Evolutionary conservation across 768 basidiomycete species (phyloP).

Genomic region (Rhodosporidiobolus sp.): DNA sequence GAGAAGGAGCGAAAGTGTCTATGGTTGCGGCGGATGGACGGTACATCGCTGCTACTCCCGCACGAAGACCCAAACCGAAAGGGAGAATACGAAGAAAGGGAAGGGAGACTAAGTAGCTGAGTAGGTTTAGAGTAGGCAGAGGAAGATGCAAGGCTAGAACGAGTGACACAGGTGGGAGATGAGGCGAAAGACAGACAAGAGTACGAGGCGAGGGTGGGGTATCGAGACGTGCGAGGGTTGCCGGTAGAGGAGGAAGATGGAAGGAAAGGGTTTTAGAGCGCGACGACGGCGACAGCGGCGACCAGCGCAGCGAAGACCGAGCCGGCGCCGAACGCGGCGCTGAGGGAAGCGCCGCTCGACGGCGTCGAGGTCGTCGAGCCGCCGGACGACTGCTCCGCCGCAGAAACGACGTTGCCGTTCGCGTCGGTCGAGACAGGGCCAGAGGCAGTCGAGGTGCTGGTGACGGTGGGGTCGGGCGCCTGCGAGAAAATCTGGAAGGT

Average conservation of each 20-base stretch:
- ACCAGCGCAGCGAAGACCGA: not conserved
- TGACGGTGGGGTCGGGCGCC: not conserved
- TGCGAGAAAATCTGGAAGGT: constrained; percentile 9
- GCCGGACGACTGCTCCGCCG: not conserved
- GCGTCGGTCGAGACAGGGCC: not conserved
- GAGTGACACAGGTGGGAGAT: not conserved
- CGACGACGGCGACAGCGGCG: not conserved
- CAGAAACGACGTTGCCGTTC: constrained; percentile 3
- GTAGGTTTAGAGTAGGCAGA: not conserved
- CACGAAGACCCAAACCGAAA: too few species aligned
- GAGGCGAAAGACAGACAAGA: too few species aligned
- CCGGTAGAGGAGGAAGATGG: not conserved
- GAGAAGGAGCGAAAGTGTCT: too few species aligned
- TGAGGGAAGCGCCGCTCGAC: not conserved
- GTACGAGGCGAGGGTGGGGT: too few species aligned
- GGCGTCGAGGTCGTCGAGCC: not conserved
- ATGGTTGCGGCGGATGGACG: too few species aligned
- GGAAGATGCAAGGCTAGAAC: not conserved
- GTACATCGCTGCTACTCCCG: too few species aligned
- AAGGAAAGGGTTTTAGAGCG: not conserved
- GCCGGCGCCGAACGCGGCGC: not conserved
- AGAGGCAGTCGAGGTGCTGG: not conserved
- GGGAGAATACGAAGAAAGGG: not conserved
- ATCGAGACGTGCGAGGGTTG: not conserved
- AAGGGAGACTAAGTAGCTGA: not conserved